Evolutionary conservation across 257 asterid genomes (phyloP), one percentile per base, ranked within the genome.

Genomic region (Euphrasia confusa): DNA sequence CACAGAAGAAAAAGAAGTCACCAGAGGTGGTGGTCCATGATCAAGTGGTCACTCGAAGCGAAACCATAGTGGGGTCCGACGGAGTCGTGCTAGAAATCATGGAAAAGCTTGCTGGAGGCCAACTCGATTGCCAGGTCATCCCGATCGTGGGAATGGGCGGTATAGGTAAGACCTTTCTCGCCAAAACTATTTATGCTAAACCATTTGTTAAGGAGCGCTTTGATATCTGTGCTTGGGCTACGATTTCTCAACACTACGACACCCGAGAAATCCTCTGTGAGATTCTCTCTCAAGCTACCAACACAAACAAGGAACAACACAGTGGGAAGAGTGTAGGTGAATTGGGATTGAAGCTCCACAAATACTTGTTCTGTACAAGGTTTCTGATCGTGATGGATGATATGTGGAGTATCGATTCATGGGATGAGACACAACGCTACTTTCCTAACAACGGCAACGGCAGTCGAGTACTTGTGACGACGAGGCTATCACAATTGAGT

Each of bases 381-480:
- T 59, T 63, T 63, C 13, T 70, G 35, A 70, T 70, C 18, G 45
- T 63, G 1, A 21, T 68, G 48, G 74, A 68, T 44, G 74, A 74
- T 5, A 37, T 74, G 42, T 74, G 74, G 74, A 47, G 47, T 45
- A 39, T 3, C 4, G 10, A 57, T 1, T 49, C 26, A 2, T 64
- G 67, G 70, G 42, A 61, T 9, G 17, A 2, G 4, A n/a, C 68
- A n/a, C 37, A 27, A 5, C 4, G 1, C 15, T 58, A 15, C 60
- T 37, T 63, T 58, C 75, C 63, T 9, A 33, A 50, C 15, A 54
- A 65, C 4, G 1, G 2, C 0, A 71, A 58, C 6, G 57, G 71
- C 4, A 57, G 62, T 68, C 67, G 75, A 15, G 14, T 73, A 24
- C 3, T 77, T 52, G 52, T 77, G 28, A 77, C 81, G 8, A 72